Evolutionary conservation across 768 basidiomycete genomes (phyloP), one percentile per base, ranked within the genome.

Genomic region (Mycena filopes): DNA sequence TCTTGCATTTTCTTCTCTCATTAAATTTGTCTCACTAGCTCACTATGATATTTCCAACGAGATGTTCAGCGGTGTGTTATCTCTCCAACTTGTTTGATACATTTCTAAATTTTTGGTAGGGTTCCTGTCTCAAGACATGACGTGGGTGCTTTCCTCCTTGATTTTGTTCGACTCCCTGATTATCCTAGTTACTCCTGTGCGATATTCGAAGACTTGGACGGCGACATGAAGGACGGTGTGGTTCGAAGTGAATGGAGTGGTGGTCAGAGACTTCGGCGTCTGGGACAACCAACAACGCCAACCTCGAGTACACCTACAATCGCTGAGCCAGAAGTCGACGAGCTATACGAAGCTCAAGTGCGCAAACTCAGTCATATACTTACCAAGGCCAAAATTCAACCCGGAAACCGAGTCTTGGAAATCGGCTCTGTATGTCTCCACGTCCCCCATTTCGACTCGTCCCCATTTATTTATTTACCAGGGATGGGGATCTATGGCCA

Each of bases 11-110:
- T 12, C 55, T 16, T 61, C 5, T n/a, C n/a, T n/a, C 23, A 18
- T 12, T 55, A 3, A 29, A 15, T 23, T 48, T 38, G 10, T 13
- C 49, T 40, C 15, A 55, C 26, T 49, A 54, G 89, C 90, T 5
- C 91, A 92, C 74, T 92, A 93, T 73, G 92, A 94, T 72, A 88
- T 92, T 53, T 89, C 88, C 5, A 93, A 94, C 72, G 84, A 83
- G 10, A 91, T 92, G 90, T 92, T 92, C 72, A 80, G 82, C 60
- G 87, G 87, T 86, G 11, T 69, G 65, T 65, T 63, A 70, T 54
- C 46, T 48, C 26, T 23, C 38, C 38, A n/a, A n/a, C 33, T 33
- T 40, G 48, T 60, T 28, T 40, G 20, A 50, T 15, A 46, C 56
- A 45, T 31, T 47, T 63, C 48, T 60, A 51, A 51, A 53, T 41